Base-by-base conservation (phyloP, 2,329 filamentous ascomycete species). In the Clonostachys rosea region DNA sequence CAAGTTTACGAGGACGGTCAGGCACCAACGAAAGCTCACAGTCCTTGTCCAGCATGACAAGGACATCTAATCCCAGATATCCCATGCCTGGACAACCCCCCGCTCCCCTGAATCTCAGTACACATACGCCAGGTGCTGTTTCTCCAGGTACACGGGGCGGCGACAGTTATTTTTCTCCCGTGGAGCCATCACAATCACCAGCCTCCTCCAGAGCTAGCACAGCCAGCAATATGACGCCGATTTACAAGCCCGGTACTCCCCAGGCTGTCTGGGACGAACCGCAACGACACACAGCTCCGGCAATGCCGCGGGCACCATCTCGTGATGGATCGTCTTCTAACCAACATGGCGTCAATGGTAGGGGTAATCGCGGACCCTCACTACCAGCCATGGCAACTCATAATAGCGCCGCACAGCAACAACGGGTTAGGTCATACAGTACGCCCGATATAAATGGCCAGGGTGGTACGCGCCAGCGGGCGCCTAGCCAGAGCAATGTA, bases 81-180 rank as follows among this genome's bases (percentile, higher is more conserved):
- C 87, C 88, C 10, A 68, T 87, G 49, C 80, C 80, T 33, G 73
- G 77, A 34, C 74, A 77, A 30, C 75, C 75, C 1, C 73, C 79
- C 2, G 63, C 65, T 3, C 66, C 79, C 39, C 76, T 96, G 41
- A 90, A 83, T 51, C 68, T 96, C 24, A 87, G 92, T 58, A 84
- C 79, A 1, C 71, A 76, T 52, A 53, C 59, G 16, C 57, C 59
- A 16, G 61, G 70, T 42, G 67, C 74, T 44, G 65, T 68, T 45
- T 89, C 87, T 13, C 86, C 89, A 2, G 72, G 75, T 24, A 73
- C 80, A 17, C 76, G 80, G 45, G 74, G 72, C 35, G 80, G 75
- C n/a, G 89, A 91, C 49, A 96, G 91, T 5, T 97, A 96, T 68
- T 99, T 99, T 66, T 97, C 92, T 1, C 94, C 94, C 1, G 79